Percentiles rank a stretch among this genome's conserved stretches.
Conservation (phyloP, 768 basidiomycete species). For the Tulasnella sp. region DNA sequence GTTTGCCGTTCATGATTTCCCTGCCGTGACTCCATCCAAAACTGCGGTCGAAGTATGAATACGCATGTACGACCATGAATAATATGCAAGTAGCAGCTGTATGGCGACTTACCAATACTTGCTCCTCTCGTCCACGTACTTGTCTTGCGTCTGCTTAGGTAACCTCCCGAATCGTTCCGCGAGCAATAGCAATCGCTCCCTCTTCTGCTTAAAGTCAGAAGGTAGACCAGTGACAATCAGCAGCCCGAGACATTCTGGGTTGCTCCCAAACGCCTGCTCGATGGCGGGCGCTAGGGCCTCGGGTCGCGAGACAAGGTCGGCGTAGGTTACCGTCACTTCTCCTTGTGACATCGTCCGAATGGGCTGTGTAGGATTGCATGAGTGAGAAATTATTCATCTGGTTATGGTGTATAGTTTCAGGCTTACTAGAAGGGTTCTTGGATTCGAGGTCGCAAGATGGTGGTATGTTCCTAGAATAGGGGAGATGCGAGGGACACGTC, state of each 20-base stretch:
- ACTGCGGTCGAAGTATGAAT: constrained; percentile 29
- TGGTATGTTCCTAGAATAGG: too few species aligned
- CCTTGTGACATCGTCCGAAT: constrained; percentile 29
- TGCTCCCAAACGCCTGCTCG: constrained; percentile 64
- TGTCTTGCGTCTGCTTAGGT: constrained; percentile 55
- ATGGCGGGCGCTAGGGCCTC: constrained; percentile 48
- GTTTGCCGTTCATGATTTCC: constrained; percentile 95
- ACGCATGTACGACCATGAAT: too few species aligned
- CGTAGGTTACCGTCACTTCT: constrained; percentile 54
- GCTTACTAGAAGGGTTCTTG: too few species aligned
- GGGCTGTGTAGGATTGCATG: background rate
- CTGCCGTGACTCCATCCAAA: constrained; percentile 99
- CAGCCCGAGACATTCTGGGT: constrained; percentile 65
- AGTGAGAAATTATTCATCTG: too few species aligned
- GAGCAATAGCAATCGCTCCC: constrained; percentile 63
- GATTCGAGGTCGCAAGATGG: too few species aligned
- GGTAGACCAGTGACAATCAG: constrained; percentile 79
- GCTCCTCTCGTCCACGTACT: constrained; percentile 59
- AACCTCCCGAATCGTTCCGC: constrained; percentile 68
- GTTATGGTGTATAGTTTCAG: too few species aligned
- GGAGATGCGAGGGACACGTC: too few species aligned
- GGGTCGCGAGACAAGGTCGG: constrained; percentile 43
- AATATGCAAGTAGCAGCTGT: too few species aligned
- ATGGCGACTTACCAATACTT: constrained; percentile 69
- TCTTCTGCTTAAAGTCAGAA: constrained; percentile 43